Base-by-base conservation (phyloP, 1,284 basidiomycete species). In the Leccinum variabile region DNA sequence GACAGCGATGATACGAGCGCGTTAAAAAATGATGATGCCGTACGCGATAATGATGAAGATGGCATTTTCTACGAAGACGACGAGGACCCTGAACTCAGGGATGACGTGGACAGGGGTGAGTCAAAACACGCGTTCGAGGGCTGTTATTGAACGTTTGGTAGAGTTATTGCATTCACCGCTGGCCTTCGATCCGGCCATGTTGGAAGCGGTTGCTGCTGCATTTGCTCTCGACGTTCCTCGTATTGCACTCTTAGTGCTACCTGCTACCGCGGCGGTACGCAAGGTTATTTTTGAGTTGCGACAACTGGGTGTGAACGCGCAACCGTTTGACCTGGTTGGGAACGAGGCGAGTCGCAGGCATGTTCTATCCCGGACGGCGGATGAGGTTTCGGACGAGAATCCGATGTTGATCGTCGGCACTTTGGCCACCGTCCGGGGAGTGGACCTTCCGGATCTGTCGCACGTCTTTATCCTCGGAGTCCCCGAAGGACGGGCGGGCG, bases 401-500 rank as follows among this genome's bases (percentile, higher is more conserved):
- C 88, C 90, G 25, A 83, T 76, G 22, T 72, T 92, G 68, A 78
- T 92, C 30, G 87, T 92, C 41, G 81, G 82, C 22, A 92, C 89
- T 3, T 75, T 84, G 18, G 85, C 88, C 22, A 84, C 85, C 22
- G 85, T 82, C 39, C 85, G 91, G 49, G 90, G 90, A 14, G 75
- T 92, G 57, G 90, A 92, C 74, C 75, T 92, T 54, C 86, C 86
- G 10, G 80, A 81, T 62, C 77, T 92, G 66, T 84, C 83, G 56
- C 90, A 92, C 69, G 89, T 92, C 18, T 91, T 92, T 71, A 78
- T 91, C 59, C 75, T 89, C 50, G 89, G 88, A 5, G 75, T 87
- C 1, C 82, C 83, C 7, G 82, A 83, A 60, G 82, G 80, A 41
- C 80, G 76, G 30, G 75, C 70, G 64, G 77, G 84, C 14, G 87